phyloP scores from a whole-genome alignment of 2,329 filamentous ascomycete species.

The Claviceps pazoutovae region DNA sequence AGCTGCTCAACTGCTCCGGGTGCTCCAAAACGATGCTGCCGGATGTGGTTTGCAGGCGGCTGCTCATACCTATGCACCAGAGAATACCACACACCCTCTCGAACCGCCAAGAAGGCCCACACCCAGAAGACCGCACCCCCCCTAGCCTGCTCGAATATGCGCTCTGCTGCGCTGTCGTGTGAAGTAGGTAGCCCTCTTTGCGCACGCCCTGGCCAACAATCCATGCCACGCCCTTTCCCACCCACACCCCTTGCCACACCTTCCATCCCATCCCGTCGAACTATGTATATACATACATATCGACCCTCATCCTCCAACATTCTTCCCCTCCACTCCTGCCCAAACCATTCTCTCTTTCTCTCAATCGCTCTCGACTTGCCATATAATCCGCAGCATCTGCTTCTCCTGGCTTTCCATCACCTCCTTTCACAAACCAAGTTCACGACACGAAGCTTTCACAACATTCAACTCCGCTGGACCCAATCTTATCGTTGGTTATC shows the following conservation, averaged over 20 bases:
- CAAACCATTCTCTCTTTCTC: conserved; percentile 4
- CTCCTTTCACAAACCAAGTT: neutral
- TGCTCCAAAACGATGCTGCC: no score
- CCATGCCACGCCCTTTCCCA: neutral
- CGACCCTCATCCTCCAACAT: conserved; percentile 9
- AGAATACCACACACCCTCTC: neutral
- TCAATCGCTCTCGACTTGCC: neutral
- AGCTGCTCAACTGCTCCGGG: no score
- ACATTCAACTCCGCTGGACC: neutral
- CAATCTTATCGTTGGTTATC: neutral
- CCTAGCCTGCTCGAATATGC: neutral
- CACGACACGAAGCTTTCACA: neutral
- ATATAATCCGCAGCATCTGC: neutral
- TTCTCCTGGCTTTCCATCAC: neutral
- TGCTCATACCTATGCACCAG: neutral
- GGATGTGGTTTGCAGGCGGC: no score
- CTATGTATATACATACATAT: conserved; percentile 9
- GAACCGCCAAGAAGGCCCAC: neutral
- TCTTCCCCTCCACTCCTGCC: conserved; percentile 1
- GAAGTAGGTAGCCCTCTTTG: neutral
- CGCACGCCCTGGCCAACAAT: neutral
- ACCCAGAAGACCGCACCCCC: neutral
- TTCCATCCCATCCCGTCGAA: neutral
- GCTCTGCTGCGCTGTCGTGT: neutral
- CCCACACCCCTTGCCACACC: conserved; percentile 2